Evolutionary conservation across 202 grass and related monocot genomes (phyloP), one percentile per base, ranked within the genome.

Genomic region (Panicum virgatum): DNA sequence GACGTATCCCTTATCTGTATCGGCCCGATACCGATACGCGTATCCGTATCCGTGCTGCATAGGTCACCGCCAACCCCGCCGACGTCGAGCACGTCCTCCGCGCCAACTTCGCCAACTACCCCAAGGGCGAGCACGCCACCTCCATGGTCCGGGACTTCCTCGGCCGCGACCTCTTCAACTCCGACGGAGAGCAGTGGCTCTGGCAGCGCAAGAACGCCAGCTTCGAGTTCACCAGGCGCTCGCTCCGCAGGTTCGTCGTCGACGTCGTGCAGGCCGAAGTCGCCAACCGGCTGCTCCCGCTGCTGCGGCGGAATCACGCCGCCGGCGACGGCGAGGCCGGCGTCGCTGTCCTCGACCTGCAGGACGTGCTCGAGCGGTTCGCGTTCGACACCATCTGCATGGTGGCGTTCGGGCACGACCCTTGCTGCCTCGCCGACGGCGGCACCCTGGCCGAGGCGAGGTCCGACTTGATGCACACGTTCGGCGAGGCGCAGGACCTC

Each of bases 371-470:
- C 1, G 88, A 86, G 64, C 76, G 88, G 23, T 90, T 90, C 77
- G 72, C 67, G 16, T 90, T 93, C 23, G 92, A 94, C 36, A 94
- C 60, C 73, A 94, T 94, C 70, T 94, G 92, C 26, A 52, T 34
- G 18, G 89, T 91, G 0, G 69, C 76, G 52, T 86, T 79, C 80
- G 84, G 87, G 9, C 86, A 91, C 42, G 92, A 94, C 67, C 92
- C 89, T 0, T 29, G 79, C 34, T 89, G 86, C 84, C 92, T 94
- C 57, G 69, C 77, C 14, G 80, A 80, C 6, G 82, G 30, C 22
- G 70, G 8, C 3, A 23, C 0, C 1, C 4, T 13, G 63, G 80
- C 20, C 54, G 76, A 80, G 16, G 43, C 3, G 6, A 65, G 15
- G 4, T 72, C 65, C 0, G 78, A 62, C 0, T 84, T 93, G 77